Base-by-base conservation (phyloP, 192 early-diverging fungal species). In the Coemansia furcata region DNA sequence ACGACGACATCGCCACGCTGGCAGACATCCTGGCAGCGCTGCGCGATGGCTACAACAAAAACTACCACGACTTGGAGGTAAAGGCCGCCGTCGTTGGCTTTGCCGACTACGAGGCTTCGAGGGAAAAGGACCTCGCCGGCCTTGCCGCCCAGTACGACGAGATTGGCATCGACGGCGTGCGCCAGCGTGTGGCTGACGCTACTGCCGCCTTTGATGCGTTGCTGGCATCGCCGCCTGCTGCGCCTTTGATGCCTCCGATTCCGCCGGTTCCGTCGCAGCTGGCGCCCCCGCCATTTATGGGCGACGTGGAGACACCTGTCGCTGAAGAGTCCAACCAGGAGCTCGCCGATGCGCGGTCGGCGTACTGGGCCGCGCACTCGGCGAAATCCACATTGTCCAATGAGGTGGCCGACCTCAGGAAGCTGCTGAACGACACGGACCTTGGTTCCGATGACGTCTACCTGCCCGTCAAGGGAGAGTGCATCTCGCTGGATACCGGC, bases 391-490 rank as follows among this genome's bases (percentile, higher is more conserved):
- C 79, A 9, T 49, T 73, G 21, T 68, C 67, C 11, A 67, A 73
- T 23, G 66, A 67, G 3, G 73, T 89, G 14, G 47, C 61, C 7
- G 75, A 81, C 8, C 60, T 95, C 29, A 76, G 85, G 11, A 67
- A 75, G 36, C 78, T 93, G 49, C 62, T 88, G 14, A 61, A 67
- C 1, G 72, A 68, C 1, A 82, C 77, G 19, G 93, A 97, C 75
- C 87, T 92, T 63, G 97, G 97, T 1, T 75, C 77, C 2, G 65
- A 88, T 6, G 81, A 85, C 42, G 86, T 90, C 61, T 98, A 87
- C 81, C 85, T 89, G 46, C 74, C 88, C 33, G 32, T 95, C 1
- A 76, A 87, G 21, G 82, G 86, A 32, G 50, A 91, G 58, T 98
- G 97, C 82, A 77, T 90, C 62, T 79, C 83, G 12, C 74, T 87